Conservation (phyloP, 2,329 filamentous ascomycete genomes). For the Fusarium sulawesiense region DNA sequence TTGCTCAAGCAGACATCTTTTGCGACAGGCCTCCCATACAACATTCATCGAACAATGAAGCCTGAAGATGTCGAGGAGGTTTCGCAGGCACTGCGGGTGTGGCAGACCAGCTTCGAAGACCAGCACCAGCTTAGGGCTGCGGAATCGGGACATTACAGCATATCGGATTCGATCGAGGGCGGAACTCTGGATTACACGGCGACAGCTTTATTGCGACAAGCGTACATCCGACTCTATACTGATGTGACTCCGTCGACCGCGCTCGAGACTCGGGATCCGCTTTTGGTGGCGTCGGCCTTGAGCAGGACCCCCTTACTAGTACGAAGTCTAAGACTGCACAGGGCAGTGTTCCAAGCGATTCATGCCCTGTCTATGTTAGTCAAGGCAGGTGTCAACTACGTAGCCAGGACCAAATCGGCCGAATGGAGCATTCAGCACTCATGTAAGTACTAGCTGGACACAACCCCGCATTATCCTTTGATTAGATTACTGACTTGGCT, state of each 20-base stretch:
- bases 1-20: slow-evolving; percentile 73
- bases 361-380: slow-evolving; percentile 76
- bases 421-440: slow-evolving; percentile 74
- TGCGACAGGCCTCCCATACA: slow-evolving; percentile 60
- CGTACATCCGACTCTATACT: slow-evolving; percentile 74
- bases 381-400: slow-evolving; percentile 71
- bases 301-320: slow-evolving; percentile 68
- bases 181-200: slow-evolving; percentile 75
- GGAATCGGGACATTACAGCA: slow-evolving; percentile 59
- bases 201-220: slow-evolving; percentile 68
- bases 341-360: slow-evolving; percentile 74
- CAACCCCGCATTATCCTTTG: neutral
- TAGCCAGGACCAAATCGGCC: slow-evolving; percentile 69
- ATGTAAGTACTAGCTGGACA: slow-evolving; percentile 54
- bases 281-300: slow-evolving; percentile 70
- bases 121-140: slow-evolving; percentile 63
- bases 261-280: slow-evolving; percentile 73
- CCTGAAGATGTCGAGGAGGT: slow-evolving; percentile 68
- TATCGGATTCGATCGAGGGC: slow-evolving; percentile 63
- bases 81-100: slow-evolving; percentile 65
- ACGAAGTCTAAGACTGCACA: slow-evolving; percentile 68
- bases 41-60: slow-evolving; percentile 62
- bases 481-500: slow-evolving; percentile 28
- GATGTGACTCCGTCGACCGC: slow-evolving; percentile 71
- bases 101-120: slow-evolving; percentile 69